A percentile compares a stretch with the other conserved stretches of the same genome.
These are phyloP conservation scores for Irpex rosettiformis DNA, from an alignment of 1,284 basidiomycete species.

Conservation along the genomic window DNA sequence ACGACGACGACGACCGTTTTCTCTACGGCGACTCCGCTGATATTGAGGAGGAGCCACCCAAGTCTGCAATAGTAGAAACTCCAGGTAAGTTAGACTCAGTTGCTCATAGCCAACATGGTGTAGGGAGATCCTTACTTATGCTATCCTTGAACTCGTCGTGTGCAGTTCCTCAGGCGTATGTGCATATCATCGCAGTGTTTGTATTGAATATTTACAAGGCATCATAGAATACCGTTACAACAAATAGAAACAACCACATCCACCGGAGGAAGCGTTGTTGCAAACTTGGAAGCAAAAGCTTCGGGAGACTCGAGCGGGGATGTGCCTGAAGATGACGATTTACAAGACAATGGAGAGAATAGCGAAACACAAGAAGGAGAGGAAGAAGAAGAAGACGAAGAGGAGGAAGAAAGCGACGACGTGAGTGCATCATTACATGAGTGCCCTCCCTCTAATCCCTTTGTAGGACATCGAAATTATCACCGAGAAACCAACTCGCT, in stretches of 20 bases:
- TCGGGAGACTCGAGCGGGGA: slow-evolving; percentile 27
- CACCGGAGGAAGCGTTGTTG: slow-evolving; percentile 45
- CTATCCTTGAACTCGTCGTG: slow-evolving; percentile 38
- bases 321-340: slow-evolving; percentile 26
- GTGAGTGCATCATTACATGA: slow-evolving; percentile 27
- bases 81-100: slow-evolving; percentile 38
- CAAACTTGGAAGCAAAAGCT: slow-evolving; percentile 42
- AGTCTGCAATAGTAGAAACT: slow-evolving; percentile 29
- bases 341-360: slow-evolving; percentile 32
- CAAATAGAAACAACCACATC: slow-evolving; percentile 29
- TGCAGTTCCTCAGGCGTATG: slow-evolving; percentile 56
- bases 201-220: not conserved
- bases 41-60: slow-evolving; percentile 29
- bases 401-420: slow-evolving; percentile 41
- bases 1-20: slow-evolving; percentile 77
- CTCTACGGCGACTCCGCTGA: slow-evolving; percentile 58
- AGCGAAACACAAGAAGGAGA: slow-evolving; percentile 27
- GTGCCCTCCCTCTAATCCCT: slow-evolving; percentile 4
- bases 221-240: slow-evolving; percentile 43
- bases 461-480: slow-evolving; percentile 76
- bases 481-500: slow-evolving; percentile 66
- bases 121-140: slow-evolving; percentile 18
- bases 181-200: slow-evolving; percentile 6
- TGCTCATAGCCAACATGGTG: slow-evolving; percentile 15
- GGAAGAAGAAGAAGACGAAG: slow-evolving; percentile 38